These are phyloP conservation scores for Cichorium intybus DNA, from an alignment of 140 eudicot genomes.

Conservation along the genomic window DNA sequence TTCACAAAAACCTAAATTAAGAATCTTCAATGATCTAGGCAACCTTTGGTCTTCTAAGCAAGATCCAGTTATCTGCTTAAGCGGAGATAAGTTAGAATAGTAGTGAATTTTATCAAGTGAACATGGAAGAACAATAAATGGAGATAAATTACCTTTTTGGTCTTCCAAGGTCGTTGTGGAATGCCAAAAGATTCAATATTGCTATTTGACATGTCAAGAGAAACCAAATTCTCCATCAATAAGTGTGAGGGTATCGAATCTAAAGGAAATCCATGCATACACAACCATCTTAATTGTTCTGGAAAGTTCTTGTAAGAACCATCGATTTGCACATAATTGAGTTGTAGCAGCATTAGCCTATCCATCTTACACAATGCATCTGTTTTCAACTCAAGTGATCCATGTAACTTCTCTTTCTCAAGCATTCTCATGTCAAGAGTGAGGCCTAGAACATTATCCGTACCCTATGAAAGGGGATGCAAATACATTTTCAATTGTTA, in stretches of 20 bases:
- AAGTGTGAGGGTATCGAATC: conserved; percentile 12
- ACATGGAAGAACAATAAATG: background rate
- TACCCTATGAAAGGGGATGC: conserved; percentile 1
- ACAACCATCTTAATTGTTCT: conserved; percentile 10
- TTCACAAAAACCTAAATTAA: too few species aligned
- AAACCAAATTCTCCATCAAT: background rate
- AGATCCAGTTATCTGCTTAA: background rate
- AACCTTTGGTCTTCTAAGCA: background rate
- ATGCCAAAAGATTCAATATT: too few species aligned
- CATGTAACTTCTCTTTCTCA: too few species aligned
- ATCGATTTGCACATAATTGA: conserved; percentile 3
- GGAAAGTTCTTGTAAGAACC: conserved; percentile 18
- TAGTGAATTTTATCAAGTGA: background rate
- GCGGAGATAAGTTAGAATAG: background rate
- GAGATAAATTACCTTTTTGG: background rate
- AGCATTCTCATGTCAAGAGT: conserved; percentile 12
- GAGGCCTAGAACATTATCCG: conserved; percentile 17
- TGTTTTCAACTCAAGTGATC: too few species aligned
- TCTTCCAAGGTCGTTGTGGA: background rate
- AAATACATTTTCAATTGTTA: too few species aligned
- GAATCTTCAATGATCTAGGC: too few species aligned
- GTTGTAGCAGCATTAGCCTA: conserved; percentile 5
- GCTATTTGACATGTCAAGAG: conserved; percentile 28
- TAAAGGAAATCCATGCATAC: conserved; percentile 9
- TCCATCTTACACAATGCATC: too few species aligned